Evolutionary conservation across 2,329 filamentous ascomycete genomes (phyloP), one percentile per base, ranked within the genome.

Genomic region (Fusarium metavorans): DNA sequence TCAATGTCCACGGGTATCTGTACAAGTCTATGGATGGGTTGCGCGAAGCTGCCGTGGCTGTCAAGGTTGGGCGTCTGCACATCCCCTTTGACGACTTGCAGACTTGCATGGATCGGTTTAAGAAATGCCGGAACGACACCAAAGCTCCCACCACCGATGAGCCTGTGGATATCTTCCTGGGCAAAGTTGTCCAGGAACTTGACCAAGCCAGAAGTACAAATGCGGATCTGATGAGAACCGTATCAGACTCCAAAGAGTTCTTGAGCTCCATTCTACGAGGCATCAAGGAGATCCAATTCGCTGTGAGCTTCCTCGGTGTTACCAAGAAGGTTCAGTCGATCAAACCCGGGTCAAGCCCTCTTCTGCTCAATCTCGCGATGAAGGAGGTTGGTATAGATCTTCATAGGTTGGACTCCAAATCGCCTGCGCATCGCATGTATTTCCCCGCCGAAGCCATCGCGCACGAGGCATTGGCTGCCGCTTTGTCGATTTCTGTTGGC

Each of bases 361-460:
- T 98, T 9, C 91, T 93, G 69, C 87, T 98, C 70, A 98, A 96
- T 79, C 89, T 95, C 52, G 95, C 96, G 8, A 97, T 98, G 90
- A 98, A 99, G 82, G 97, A 99, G 81, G 91, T 99, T 48, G 96
- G 96, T 70, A 90, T 99, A 80, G 97, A 99, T 80, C 86, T 99
- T 45, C 93, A 98, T 81, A 92, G 96, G 25, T 89, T 99, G 64
- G 96, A 99, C 81, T 93, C 94, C 48, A 96, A 94, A 78, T 98
- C 95, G 18, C 95, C 97, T 1, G 95, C 96, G 0, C 97, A 99
- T 86, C 92, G 97, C 73, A 99, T 98, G 97, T 98, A 99, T 83
- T 99, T 99, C 80, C 94, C 95, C 3, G 91, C 93, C 25, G 93
- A 95, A 71, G 97, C 98, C 80, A 92, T 98, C 78, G 97, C 97